Evolutionary conservation across 345 rosid genomes (phyloP).

Genomic region (Ailanthus altissimus): DNA sequence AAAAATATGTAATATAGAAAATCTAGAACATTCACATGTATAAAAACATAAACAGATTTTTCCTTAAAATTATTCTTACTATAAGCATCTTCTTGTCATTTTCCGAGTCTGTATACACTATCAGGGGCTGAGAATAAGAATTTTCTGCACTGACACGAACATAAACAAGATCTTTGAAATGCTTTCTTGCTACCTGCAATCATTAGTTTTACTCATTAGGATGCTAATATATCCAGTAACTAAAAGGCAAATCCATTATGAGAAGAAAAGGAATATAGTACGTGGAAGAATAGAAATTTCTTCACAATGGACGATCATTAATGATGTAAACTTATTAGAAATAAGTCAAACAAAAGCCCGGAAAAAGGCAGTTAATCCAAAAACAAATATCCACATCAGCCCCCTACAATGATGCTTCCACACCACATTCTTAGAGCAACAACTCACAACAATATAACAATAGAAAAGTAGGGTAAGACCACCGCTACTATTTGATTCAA

Average conservation of each 20-base stretch:
- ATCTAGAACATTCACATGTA: not conserved
- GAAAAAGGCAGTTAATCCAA: not conserved
- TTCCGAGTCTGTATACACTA: slow-evolving; percentile 71
- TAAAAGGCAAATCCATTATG: too few relatives aligned
- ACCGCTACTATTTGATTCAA: not conserved
- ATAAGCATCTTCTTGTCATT: slow-evolving; percentile 56
- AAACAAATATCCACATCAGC: not conserved
- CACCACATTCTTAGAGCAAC: not conserved
- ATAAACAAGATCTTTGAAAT: slow-evolving; percentile 73
- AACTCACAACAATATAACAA: not conserved
- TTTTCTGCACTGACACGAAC: slow-evolving; percentile 42
- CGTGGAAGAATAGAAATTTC: not conserved
- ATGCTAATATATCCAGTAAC: not conserved
- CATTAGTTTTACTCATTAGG: slow-evolving; percentile 6
- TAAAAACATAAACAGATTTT: slow-evolving; percentile 7
- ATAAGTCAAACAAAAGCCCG: not conserved
- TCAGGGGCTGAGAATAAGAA: slow-evolving; percentile 42
- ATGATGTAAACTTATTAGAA: not conserved
- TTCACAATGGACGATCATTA: not conserved
- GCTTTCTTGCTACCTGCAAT: slow-evolving; percentile 58
- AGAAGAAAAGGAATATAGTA: not conserved
- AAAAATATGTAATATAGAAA: not conserved
- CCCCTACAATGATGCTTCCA: not conserved
- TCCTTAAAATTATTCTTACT: slow-evolving; percentile 51
- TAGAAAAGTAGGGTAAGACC: not conserved